Percentiles rank a stretch among this genome's conserved stretches.
Evolutionary conservation across 345 rosid species (phyloP).

Genomic region (Chamaenerion angustifolium): DNA sequence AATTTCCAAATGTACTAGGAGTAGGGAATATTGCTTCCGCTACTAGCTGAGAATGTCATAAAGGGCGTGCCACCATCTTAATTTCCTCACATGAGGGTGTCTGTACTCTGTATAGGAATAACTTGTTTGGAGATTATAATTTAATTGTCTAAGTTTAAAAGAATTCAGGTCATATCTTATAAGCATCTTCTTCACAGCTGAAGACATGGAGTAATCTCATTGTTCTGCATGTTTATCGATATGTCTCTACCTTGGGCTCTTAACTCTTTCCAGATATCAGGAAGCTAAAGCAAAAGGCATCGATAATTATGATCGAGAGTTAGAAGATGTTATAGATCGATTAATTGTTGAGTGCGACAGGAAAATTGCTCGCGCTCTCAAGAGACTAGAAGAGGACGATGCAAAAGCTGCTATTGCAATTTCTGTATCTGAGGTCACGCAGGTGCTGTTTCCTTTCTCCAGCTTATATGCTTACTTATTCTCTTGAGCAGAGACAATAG

Average conservation of each 20-base stretch:
- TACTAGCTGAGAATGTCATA: too few relatives aligned
- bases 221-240: constrained; percentile 4
- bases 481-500: background rate
- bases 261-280: constrained; percentile 51
- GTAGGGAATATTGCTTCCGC: too few relatives aligned
- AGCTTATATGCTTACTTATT: background rate
- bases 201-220: background rate
- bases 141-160: background rate
- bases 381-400: constrained; percentile 98
- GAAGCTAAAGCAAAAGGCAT: constrained; percentile 74
- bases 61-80: too few relatives aligned
- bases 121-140: background rate
- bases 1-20: too few relatives aligned
- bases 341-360: constrained; percentile 95
- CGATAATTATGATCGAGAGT: constrained; percentile 80
- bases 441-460: constrained; percentile 24
- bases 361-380: constrained; percentile 90
- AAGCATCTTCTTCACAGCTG: background rate
- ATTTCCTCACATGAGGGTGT: too few relatives aligned
- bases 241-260: background rate
- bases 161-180: too few relatives aligned
- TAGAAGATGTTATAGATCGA: constrained; percentile 93
- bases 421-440: constrained; percentile 94
- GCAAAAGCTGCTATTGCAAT: constrained; percentile 99
- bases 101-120: too few relatives aligned